phyloP scores from a whole-genome alignment of 2,329 filamentous ascomycete genomes.

The Fusarium chuoi region DNA sequence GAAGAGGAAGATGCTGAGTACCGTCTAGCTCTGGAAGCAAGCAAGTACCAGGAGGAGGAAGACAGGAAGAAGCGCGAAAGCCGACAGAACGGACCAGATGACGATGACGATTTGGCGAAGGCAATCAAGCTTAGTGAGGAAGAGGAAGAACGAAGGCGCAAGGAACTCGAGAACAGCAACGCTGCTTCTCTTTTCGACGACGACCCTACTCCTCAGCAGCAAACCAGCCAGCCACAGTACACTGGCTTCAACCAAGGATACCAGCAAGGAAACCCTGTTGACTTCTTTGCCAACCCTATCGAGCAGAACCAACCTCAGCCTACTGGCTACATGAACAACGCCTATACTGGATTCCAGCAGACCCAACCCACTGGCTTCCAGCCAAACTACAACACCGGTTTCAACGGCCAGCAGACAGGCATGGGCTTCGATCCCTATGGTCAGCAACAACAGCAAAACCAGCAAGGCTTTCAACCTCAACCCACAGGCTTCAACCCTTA shows the following conservation, averaged over 20 bases:
- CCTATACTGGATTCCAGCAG: conserved; percentile 64
- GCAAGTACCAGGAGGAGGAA: conserved; percentile 94
- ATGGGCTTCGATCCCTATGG: conserved; percentile 78
- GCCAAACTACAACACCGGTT: conserved; percentile 74
- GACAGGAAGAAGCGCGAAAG: conserved; percentile 79
- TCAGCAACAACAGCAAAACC: conserved; percentile 49
- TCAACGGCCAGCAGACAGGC: conserved; percentile 68
- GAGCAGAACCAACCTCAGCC: conserved; percentile 80
- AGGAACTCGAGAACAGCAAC: conserved; percentile 88
- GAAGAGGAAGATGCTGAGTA: conserved; percentile 94
- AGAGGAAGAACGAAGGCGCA: conserved; percentile 89
- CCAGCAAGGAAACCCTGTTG: conserved; percentile 94
- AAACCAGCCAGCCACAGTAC: conserved; percentile 73
- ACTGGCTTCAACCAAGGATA: conserved; percentile 98
- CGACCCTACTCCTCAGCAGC: conserved; percentile 64
- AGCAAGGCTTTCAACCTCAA: conserved; percentile 61
- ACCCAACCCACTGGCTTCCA: conserved; percentile 61
- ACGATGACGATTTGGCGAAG: conserved; percentile 92
- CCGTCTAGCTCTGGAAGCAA: conserved; percentile 89
- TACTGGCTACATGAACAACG: conserved; percentile 74
- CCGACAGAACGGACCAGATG: conserved; percentile 63
- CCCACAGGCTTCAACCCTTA: conserved; percentile 67
- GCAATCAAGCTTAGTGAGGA: conserved; percentile 94
- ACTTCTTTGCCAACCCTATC: conserved; percentile 97
- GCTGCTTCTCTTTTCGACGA: conserved; percentile 91